Evolutionary conservation across 2,329 filamentous ascomycete species (phyloP).

Genomic region (Nigrospora sphaerica): DNA sequence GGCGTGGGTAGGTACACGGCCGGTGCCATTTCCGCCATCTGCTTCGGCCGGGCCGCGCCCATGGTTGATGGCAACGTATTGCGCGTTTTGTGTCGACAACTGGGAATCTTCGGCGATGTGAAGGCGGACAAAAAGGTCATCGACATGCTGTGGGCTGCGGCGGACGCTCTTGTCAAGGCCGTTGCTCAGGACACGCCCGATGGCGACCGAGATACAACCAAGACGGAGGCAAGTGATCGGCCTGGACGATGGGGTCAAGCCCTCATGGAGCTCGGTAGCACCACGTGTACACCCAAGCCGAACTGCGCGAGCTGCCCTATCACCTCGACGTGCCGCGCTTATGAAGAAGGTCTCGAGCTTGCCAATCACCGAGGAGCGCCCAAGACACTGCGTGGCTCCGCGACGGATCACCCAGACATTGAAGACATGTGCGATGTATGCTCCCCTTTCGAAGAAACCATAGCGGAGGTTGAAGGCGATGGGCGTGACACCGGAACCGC

Average conservation of each 20-base stretch:
- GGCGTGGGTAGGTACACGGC: conserved; percentile 58
- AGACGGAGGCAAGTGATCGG: conserved; percentile 31
- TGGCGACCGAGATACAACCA: conserved; percentile 5
- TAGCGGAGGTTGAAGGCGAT: conserved; percentile 7
- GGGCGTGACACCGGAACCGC: conserved; percentile 10
- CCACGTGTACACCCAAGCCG: conserved; percentile 52
- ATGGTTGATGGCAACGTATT: conserved; percentile 61
- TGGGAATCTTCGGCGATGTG: conserved; percentile 48
- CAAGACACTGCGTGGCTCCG: too few species aligned
- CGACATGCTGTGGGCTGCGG: conserved; percentile 51
- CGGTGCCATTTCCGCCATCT: conserved; percentile 55
- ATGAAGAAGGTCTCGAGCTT: conserved; percentile 34
- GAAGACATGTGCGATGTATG: conserved; percentile 45
- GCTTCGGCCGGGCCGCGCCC: conserved; percentile 50
- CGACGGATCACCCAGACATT: conserved; percentile 27
- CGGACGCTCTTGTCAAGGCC: conserved; percentile 45
- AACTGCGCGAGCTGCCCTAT: conserved; percentile 47
- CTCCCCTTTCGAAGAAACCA: conserved; percentile 32
- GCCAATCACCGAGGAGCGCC: conserved; percentile 6
- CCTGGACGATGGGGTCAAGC: conserved; percentile 58
- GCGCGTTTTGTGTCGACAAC: conserved; percentile 52
- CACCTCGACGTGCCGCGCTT: conserved; percentile 42
- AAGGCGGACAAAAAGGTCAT: conserved; percentile 47
- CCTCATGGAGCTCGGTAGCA: conserved; percentile 59
- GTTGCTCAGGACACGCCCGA: conserved; percentile 32